Base-by-base conservation (phyloP, 495 filamentous ascomycete species). In the Tuber calosporum region DNA sequence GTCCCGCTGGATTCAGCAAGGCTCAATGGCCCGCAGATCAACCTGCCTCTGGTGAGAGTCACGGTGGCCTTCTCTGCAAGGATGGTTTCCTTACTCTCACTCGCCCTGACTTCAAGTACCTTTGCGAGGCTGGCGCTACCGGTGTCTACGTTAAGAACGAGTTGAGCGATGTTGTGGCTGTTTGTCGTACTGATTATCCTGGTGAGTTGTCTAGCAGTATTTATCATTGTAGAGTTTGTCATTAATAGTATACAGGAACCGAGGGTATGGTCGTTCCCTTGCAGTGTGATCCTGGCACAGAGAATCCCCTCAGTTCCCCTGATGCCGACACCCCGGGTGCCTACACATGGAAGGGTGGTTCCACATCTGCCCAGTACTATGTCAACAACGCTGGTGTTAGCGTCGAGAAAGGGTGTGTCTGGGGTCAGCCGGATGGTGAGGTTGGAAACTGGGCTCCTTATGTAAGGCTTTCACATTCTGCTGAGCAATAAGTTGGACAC, bases 101-200 rank as follows among this genome's bases (percentile, higher is more conserved):
- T 77, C 92, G 92, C 77, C 79, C 86, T 36, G 77, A 75, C n/a
- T 86, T 84, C 58, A 89, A 88, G 73, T 88, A 85, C 74, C 89
- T 99, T 40, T 99, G 95, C 84, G 90, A 90, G 75, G 71, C 82
- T 38, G 95, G 94, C 73, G 87, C 87, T 70, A 87, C 88, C 39
- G 88, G 89, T 78, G 87, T 97, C 72, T 84, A 85, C 69, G 87
- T 96, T 72, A 81, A 88, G 82, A 99, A 97, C 85, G 86, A 88
- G 68, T 83, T 98, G 42, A 79, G 80, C 48, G 73, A 86, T 20
- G 83, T 86, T 43, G 90, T 91, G 62, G 87, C 92, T 66, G 85
- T 97, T 74, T 99, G 95, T 88, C 93, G 93, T 82, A 98, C 95
- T 69, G 93, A 98, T 81, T 99, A 99, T 83, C 95, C 95, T 72